These are phyloP conservation scores for Candida krabiensis DNA, from an alignment of 805 yeast genomes.

Conservation along the genomic window DNA sequence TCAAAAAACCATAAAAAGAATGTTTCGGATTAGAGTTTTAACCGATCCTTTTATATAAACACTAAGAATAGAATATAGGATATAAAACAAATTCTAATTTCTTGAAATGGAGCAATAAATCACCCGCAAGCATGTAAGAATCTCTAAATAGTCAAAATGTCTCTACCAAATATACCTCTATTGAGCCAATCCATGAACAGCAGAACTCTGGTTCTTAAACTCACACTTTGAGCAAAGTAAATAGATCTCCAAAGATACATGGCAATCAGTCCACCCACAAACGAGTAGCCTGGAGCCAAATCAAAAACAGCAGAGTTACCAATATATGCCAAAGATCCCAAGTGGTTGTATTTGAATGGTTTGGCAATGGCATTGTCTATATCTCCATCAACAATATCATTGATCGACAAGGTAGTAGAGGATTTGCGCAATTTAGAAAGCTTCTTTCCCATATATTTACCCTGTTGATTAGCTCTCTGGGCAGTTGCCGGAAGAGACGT, in stretches of 20 bases:
- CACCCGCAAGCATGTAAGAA: too few relatives aligned
- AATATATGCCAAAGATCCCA: conserved; percentile 67
- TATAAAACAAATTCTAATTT: too few relatives aligned
- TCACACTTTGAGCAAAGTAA: conserved; percentile 66
- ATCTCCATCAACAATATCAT: conserved; percentile 51
- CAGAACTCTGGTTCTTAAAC: conserved; percentile 61
- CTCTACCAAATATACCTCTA: conserved; percentile 58
- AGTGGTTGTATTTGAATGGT: conserved; percentile 62
- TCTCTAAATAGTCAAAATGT: conserved; percentile 33
- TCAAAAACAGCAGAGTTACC: conserved; percentile 74
- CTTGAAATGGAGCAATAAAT: too few relatives aligned
- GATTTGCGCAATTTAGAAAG: conserved; percentile 51
- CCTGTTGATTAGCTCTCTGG: conserved; percentile 73
- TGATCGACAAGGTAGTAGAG: conserved; percentile 41
- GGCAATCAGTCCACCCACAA: conserved; percentile 67
- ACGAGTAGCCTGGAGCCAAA: conserved; percentile 56
- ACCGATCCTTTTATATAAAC: too few relatives aligned
- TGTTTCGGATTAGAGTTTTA: too few relatives aligned
- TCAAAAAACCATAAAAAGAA: too few relatives aligned
- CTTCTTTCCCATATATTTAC: conserved; percentile 62
- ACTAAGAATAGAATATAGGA: too few relatives aligned
- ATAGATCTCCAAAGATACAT: conserved; percentile 74
- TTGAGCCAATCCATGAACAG: conserved; percentile 69
- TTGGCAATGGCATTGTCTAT: conserved; percentile 53
- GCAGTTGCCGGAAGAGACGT: conserved; percentile 75